A percentile compares a stretch with the other conserved stretches of the same genome.
phyloP scores from a whole-genome alignment of 2,329 filamentous ascomycete species.

The Penicillium paneum region DNA sequence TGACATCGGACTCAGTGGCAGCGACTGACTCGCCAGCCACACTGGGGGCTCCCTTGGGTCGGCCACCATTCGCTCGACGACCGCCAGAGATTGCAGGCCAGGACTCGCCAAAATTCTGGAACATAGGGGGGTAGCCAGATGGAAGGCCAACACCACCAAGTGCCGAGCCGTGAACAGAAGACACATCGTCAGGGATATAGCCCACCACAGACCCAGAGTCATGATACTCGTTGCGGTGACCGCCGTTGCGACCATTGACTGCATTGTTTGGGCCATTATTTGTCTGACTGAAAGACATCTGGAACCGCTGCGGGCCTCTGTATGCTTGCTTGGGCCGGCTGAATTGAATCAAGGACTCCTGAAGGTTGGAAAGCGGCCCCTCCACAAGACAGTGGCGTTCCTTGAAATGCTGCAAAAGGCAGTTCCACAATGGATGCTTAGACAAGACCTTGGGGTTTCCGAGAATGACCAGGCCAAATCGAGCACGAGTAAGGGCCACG shows the following conservation, averaged over 20 bases:
- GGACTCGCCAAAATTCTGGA: slow-evolving; percentile 83
- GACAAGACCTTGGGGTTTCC: slow-evolving; percentile 96
- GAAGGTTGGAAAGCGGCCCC: slow-evolving; percentile 91
- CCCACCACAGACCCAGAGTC: slow-evolving; percentile 88
- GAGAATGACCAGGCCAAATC: slow-evolving; percentile 92
- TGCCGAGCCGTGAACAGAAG: slow-evolving; percentile 88
- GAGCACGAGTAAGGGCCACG: slow-evolving; percentile 92
- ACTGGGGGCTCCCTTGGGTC: slow-evolving; percentile 67
- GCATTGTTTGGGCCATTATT: slow-evolving; percentile 56
- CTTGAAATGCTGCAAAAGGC: slow-evolving; percentile 92
- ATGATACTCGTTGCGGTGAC: slow-evolving; percentile 53
- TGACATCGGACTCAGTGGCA: slow-evolving; percentile 84
- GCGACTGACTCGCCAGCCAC: slow-evolving; percentile 89
- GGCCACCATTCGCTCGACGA: slow-evolving; percentile 63
- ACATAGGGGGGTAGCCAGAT: slow-evolving; percentile 88
- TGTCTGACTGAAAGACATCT: slow-evolving; percentile 71
- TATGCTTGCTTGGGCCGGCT: slow-evolving; percentile 89
- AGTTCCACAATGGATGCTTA: slow-evolving; percentile 98
- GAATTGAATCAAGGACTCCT: slow-evolving; percentile 92
- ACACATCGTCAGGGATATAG: slow-evolving; percentile 95
- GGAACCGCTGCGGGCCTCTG: slow-evolving; percentile 81
- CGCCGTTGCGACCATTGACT: slow-evolving; percentile 51
- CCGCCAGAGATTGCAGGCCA: slow-evolving; percentile 81
- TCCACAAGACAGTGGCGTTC: slow-evolving; percentile 94
- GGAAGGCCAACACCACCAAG: slow-evolving; percentile 80